Percentiles rank a stretch among this genome's conserved stretches.
Evolutionary conservation across 345 rosid genomes (phyloP).

Genomic region (Eucalyptus microcorys): DNA sequence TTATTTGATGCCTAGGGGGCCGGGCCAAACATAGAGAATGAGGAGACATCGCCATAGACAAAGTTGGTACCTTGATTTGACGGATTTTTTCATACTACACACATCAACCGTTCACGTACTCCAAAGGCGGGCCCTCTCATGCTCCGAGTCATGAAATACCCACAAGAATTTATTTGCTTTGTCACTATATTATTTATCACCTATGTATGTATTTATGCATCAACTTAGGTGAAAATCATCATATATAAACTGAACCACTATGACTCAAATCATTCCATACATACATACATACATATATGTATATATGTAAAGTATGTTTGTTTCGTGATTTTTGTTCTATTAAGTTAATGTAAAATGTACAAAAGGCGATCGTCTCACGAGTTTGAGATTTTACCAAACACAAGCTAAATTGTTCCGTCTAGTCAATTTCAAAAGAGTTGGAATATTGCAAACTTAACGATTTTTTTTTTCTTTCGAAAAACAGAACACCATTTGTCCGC

Average conservation of each 20-base stretch:
- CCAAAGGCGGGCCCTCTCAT: background rate
- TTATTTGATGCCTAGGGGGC: background rate
- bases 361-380: too few species aligned
- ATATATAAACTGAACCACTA: background rate
- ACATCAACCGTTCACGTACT: background rate
- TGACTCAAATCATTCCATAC: too few species aligned
- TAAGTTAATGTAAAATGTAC: too few species aligned
- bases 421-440: background rate
- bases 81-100: background rate
- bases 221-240: background rate
- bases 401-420: background rate
- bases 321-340: too few species aligned
- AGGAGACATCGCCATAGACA: background rate
- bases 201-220: background rate
- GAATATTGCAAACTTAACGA: background rate
- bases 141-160: background rate
- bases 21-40: background rate
- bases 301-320: too few species aligned
- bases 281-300: too few species aligned
- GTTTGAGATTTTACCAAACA: background rate
- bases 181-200: background rate
- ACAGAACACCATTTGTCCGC: background rate
- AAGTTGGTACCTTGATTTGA: background rate
- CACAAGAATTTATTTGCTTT: background rate
- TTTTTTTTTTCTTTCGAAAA: background rate